Conservation (phyloP, 768 basidiomycete genomes). For the Mycena kentingensis region DNA sequence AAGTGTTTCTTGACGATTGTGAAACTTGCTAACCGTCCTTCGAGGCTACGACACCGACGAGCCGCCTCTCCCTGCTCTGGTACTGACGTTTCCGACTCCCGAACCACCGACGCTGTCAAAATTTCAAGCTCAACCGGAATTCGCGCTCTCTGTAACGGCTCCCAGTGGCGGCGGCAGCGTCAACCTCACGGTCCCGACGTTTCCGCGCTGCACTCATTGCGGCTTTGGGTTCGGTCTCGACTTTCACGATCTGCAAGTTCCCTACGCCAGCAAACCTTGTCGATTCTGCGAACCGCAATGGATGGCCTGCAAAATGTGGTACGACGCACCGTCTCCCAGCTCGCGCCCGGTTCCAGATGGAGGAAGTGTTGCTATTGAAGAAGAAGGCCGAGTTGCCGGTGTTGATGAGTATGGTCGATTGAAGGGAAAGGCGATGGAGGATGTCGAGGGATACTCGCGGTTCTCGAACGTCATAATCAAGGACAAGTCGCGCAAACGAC, state of each 20-base stretch:
- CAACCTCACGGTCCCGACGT: constrained; percentile 15
- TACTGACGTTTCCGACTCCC: constrained; percentile 37
- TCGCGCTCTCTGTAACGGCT: constrained; percentile 4
- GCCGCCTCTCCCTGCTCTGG: constrained; percentile 30
- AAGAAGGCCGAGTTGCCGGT: constrained; percentile 11
- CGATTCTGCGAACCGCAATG: constrained; percentile 23
- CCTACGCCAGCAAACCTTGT: constrained; percentile 13
- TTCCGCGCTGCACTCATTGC: constrained; percentile 23
- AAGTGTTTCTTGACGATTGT: neutral
- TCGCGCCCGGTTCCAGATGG: constrained; percentile 15
- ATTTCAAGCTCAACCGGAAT: constrained; percentile 20
- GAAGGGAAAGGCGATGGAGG: constrained; percentile 2
- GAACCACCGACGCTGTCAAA: constrained; percentile 27
- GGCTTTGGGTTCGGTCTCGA: constrained; percentile 22
- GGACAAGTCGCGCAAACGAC: constrained; percentile 13
- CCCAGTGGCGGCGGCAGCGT: neutral
- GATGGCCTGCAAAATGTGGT: constrained; percentile 26
- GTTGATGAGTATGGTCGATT: constrained; percentile 14
- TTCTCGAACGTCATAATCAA: constrained; percentile 22
- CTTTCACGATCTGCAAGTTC: constrained; percentile 18
- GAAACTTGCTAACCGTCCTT: neutral
- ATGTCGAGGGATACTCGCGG: constrained; percentile 13
- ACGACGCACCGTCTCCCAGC: constrained; percentile 10
- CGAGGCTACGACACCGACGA: constrained; percentile 8
- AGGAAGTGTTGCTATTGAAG: constrained; percentile 14